Evolutionary conservation across 768 basidiomycete species (phyloP).

Genomic region (Mycena vitilis): DNA sequence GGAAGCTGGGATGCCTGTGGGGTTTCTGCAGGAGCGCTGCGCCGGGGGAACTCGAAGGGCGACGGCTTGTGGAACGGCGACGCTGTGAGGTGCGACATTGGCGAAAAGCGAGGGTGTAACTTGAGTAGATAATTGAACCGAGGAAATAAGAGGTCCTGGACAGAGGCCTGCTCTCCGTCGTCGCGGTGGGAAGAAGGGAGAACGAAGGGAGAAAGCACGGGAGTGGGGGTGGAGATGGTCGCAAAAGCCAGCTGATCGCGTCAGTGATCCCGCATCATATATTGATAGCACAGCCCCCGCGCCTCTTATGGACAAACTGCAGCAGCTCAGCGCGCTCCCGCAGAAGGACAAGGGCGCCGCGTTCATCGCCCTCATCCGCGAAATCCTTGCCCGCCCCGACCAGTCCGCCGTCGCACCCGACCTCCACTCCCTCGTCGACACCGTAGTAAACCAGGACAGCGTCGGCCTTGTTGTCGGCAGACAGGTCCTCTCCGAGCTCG

Average conservation of each 20-base stretch:
- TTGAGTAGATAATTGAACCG: slow-evolving; percentile 21
- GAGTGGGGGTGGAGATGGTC: too few species aligned
- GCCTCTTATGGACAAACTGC: slow-evolving; percentile 74
- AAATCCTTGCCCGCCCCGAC: slow-evolving; percentile 67
- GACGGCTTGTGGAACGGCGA: slow-evolving; percentile 59
- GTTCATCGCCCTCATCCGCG: slow-evolving; percentile 75
- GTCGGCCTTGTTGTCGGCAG: slow-evolving; percentile 90
- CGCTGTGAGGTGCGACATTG: slow-evolving; percentile 57
- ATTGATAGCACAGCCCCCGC: neutral
- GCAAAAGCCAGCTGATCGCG: slow-evolving; percentile 1
- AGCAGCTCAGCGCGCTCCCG: slow-evolving; percentile 53
- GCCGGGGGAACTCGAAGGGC: slow-evolving; percentile 57
- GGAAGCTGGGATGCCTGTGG: slow-evolving; percentile 21
- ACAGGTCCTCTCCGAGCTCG: slow-evolving; percentile 88
- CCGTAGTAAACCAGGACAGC: slow-evolving; percentile 84
- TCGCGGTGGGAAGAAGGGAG: neutral
- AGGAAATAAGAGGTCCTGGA: slow-evolving; percentile 12
- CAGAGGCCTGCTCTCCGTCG: slow-evolving; percentile 36
- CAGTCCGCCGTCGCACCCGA: slow-evolving; percentile 59
- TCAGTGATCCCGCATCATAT: neutral
- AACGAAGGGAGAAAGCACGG: neutral
- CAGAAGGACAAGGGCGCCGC: slow-evolving; percentile 90
- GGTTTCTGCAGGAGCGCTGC: slow-evolving; percentile 20
- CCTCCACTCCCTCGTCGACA: slow-evolving; percentile 79
- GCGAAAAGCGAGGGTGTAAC: neutral